Evolutionary conservation across 139 green algal genomes (phyloP), one percentile per base, ranked within the genome.

Genomic region (Chlorella sp.): DNA sequence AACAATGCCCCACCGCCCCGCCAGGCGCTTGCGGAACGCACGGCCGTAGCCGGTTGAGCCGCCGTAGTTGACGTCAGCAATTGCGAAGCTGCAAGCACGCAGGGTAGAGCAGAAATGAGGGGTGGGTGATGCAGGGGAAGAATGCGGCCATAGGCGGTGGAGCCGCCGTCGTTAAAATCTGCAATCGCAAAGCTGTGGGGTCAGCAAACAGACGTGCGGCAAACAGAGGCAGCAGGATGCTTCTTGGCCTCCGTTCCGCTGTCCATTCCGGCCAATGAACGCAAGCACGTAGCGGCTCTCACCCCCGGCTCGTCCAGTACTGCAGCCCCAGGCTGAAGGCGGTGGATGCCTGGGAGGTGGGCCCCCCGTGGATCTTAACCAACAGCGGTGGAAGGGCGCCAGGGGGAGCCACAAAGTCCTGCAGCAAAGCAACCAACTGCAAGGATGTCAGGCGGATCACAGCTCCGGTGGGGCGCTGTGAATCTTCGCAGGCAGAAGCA

Each of bases 11-110:
- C 94, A 97, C 36, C 78, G 74, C 7, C 88, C 86, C 0, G 84
- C 83, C 57, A 96, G 87, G 11, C 91, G 65, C 81, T 94, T 90
- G 41, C 93, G 86, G 87, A 92, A 97, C 60, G 85, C 84, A 11
- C 93, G 88, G 23, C 94, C 94, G 71, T 96, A 97, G 3, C 94
- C 93, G 25, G 94, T 93, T 74, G 78, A 90, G 68, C 94, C 94
- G 25, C 93, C 90, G 68, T 96, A 97, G 81, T 97, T 94, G 25
- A 97, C 87, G 57, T 96, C 94, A 1, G 93, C 93, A 0, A 96
- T 86, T 0, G 92, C 93, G 85, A 89, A 96, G 13, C 89, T 91
- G 87, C 51, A 55, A n/a, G n/a, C n/a, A n/a, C n/a, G 70, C 6
- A 60, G 18, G 12, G 30, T 69, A 67, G 13, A 16, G 44, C 44